Conservation (phyloP, 139 green algal genomes). For the Bryopsis sp. region DNA sequence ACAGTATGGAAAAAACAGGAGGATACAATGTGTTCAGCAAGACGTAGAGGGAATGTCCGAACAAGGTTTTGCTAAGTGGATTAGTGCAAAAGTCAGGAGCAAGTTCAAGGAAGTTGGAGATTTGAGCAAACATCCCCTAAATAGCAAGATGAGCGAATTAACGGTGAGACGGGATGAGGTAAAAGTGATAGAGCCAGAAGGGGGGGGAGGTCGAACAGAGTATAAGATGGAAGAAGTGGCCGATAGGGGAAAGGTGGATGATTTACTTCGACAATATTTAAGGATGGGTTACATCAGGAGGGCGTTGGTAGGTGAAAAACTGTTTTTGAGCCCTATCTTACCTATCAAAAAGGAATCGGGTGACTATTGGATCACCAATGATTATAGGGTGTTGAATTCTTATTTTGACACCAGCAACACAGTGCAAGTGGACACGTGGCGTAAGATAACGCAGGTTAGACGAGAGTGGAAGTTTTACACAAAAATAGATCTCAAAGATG, state of each 20-base stretch:
- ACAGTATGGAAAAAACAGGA: too few relatives aligned
- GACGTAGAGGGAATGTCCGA: too few relatives aligned
- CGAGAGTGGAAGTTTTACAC: conserved; percentile 12
- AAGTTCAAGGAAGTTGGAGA: conserved; percentile 1
- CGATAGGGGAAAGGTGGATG: neutral
- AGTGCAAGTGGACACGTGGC: conserved; percentile 13
- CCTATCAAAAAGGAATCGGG: conserved; percentile 5
- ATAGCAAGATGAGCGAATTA: neutral
- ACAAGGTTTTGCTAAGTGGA: too few relatives aligned
- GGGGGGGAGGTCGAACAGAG: neutral
- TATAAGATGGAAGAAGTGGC: conserved; percentile 11
- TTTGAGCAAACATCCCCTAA: conserved; percentile 1
- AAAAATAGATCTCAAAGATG: conserved; percentile 17
- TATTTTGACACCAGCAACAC: neutral
- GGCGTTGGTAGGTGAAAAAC: neutral
- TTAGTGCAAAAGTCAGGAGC: neutral
- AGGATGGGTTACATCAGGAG: neutral
- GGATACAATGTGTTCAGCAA: too few relatives aligned
- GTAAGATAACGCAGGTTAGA: neutral
- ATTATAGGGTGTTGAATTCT: conserved; percentile 13
- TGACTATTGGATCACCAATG: conserved; percentile 15
- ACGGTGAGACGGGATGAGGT: conserved; percentile 10
- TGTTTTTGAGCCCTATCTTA: conserved; percentile 4
- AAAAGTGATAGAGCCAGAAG: neutral
- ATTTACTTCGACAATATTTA: conserved; percentile 5